Conservation (phyloP, 1,284 basidiomycete species). For the Puccinia hordei region DNA sequence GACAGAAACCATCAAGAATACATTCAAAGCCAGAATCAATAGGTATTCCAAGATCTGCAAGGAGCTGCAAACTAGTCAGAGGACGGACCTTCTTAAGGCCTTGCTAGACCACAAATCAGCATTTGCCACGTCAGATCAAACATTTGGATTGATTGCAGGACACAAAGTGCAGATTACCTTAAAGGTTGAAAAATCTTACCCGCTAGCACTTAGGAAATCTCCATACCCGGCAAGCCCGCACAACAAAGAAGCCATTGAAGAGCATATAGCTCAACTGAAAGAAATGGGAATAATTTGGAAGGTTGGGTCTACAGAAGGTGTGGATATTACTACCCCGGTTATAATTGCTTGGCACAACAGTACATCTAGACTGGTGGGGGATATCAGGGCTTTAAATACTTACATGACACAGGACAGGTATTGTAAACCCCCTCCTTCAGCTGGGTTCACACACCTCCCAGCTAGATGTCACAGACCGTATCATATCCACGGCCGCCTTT, state of each 20-base stretch:
- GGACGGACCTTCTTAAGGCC: no score
- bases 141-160: slow-evolving; percentile 4
- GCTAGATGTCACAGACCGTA: no score
- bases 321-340: slow-evolving; percentile 4
- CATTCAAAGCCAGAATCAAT: no score
- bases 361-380: no score
- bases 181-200: neutral
- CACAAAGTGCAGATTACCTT: slow-evolving; percentile 13
- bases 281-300: neutral
- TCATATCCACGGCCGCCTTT: no score
- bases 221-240: slow-evolving; percentile 13
- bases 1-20: no score
- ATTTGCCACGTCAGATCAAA: neutral
- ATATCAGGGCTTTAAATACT: no score
- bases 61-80: no score
- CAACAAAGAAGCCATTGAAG: neutral
- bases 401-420: no score
- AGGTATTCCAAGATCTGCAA: no score
- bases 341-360: neutral
- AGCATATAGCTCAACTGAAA: neutral
- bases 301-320: slow-evolving; percentile 2
- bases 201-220: neutral
- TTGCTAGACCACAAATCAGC: neutral
- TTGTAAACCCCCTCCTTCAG: no score
- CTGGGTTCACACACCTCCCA: no score